phyloP scores from a whole-genome alignment of 768 basidiomycete genomes.

The Termitomyces titanicus region DNA sequence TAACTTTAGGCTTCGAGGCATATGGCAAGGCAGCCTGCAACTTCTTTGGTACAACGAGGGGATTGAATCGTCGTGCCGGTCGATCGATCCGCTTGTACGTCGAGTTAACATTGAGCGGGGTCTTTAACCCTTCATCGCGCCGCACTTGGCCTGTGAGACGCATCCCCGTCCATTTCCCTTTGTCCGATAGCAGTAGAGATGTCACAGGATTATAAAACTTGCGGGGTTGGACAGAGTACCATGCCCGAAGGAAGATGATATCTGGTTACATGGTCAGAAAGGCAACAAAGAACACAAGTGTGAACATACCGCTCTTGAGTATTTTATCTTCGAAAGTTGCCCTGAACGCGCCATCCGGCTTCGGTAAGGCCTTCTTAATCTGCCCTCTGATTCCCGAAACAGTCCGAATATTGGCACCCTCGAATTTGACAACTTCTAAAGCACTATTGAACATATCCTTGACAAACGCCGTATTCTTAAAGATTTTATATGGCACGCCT shows the following conservation, averaged over 20 bases:
- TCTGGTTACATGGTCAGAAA: slow-evolving; percentile 42
- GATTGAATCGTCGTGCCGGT: slow-evolving; percentile 81
- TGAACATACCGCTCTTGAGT: slow-evolving; percentile 81
- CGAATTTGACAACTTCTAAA: slow-evolving; percentile 96
- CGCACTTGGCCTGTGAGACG: slow-evolving; percentile 92
- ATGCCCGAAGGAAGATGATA: slow-evolving; percentile 91
- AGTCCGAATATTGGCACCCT: slow-evolving; percentile 94
- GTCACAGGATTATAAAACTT: slow-evolving; percentile 97
- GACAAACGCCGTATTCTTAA: slow-evolving; percentile 98
- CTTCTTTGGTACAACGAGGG: slow-evolving; percentile 82
- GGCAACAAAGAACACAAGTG: background rate
- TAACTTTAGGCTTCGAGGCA: slow-evolving; percentile 86
- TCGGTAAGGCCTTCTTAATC: slow-evolving; percentile 92
- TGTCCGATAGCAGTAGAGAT: slow-evolving; percentile 80
- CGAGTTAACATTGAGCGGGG: slow-evolving; percentile 80
- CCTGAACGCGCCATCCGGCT: slow-evolving; percentile 92
- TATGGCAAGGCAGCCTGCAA: slow-evolving; percentile 91
- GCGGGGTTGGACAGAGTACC: slow-evolving; percentile 94
- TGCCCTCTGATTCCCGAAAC: slow-evolving; percentile 96
- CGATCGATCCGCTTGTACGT: slow-evolving; percentile 84
- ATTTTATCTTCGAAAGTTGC: slow-evolving; percentile 99
- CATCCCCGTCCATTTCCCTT: slow-evolving; percentile 90
- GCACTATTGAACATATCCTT: slow-evolving; percentile 96
- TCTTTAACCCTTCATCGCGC: slow-evolving; percentile 78
- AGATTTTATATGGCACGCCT: slow-evolving; percentile 94